phyloP scores from a whole-genome alignment of 73 alveolate genomes.

The Stentor coeruleus region DNA sequence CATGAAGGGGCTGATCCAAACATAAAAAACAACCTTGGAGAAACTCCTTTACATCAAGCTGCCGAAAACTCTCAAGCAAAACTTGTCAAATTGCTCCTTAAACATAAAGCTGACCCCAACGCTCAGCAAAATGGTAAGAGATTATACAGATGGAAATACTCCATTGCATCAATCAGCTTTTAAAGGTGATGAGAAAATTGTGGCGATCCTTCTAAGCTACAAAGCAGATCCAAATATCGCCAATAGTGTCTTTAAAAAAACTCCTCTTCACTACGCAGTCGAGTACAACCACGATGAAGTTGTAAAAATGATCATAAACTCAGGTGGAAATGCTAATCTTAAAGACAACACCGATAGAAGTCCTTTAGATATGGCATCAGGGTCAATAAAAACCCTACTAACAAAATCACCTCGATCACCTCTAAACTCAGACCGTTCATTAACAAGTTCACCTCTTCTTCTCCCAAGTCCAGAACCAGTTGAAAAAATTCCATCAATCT shows the following conservation, averaged over 20 bases:
- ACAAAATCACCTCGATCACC: not conserved
- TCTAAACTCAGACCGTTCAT: not conserved
- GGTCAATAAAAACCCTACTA: not conserved
- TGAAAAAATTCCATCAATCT: slow-evolving; percentile 16
- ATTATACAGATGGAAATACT: not conserved
- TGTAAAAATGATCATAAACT: not conserved
- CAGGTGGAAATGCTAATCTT: not conserved
- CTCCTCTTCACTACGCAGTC: not conserved
- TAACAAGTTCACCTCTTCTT: not conserved
- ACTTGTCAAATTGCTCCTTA: not conserved
- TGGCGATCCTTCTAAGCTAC: not conserved
- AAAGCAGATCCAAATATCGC: not conserved
- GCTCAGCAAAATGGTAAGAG: not conserved
- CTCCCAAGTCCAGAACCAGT: slow-evolving; percentile 16
- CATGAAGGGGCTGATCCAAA: not conserved
- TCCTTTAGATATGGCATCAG: not conserved
- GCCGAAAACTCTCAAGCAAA: not conserved
- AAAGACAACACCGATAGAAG: not conserved
- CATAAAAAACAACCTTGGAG: not conserved
- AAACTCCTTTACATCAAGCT: not conserved
- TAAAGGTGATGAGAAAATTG: not conserved
- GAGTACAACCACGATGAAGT: not conserved
- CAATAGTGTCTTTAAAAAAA: not conserved
- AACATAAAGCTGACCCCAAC: not conserved
- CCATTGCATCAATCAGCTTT: not conserved